These are phyloP conservation scores for Tricholomella constricta DNA, from an alignment of 768 basidiomycete genomes.

Conservation along the genomic window DNA sequence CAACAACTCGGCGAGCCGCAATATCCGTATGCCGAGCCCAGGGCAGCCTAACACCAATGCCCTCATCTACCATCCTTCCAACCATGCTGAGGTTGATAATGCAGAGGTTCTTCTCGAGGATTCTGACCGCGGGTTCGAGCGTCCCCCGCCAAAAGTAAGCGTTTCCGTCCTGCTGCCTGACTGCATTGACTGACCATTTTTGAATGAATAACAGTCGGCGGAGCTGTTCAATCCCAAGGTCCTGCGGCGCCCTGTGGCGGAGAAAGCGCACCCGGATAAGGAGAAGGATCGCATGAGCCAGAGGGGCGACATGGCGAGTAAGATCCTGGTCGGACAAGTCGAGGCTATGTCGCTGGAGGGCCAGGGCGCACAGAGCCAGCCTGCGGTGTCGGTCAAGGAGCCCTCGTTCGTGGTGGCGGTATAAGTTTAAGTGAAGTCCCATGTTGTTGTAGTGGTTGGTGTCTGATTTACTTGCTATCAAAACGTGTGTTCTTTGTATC, in stretches of 20 bases:
- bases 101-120: conserved; percentile 42
- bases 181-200: not conserved
- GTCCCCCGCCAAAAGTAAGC: conserved; percentile 48
- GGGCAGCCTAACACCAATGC: conserved; percentile 30
- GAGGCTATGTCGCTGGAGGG: conserved; percentile 39
- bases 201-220: conserved; percentile 21
- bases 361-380: conserved; percentile 2
- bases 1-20: conserved; percentile 53
- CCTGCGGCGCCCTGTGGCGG: conserved; percentile 25
- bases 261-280: conserved; percentile 20
- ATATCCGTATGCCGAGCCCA: conserved; percentile 47
- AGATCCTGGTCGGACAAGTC: conserved; percentile 39
- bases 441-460: conserved; percentile 13
- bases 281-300: conserved; percentile 38
- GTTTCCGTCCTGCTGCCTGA: not conserved
- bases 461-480: conserved; percentile 22
- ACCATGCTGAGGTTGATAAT: conserved; percentile 15
- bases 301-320: conserved; percentile 34
- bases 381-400: not conserved
- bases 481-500: conserved; percentile 11
- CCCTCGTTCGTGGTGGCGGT: not conserved
- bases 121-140: conserved; percentile 45
- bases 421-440: conserved; percentile 2
- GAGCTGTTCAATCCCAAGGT: conserved; percentile 41
- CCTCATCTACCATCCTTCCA: conserved; percentile 36